Percentiles rank a stretch among this genome's conserved stretches.
phyloP scores from a whole-genome alignment of 371 early-diverging fungal genomes.

The Smittium culicis region DNA sequence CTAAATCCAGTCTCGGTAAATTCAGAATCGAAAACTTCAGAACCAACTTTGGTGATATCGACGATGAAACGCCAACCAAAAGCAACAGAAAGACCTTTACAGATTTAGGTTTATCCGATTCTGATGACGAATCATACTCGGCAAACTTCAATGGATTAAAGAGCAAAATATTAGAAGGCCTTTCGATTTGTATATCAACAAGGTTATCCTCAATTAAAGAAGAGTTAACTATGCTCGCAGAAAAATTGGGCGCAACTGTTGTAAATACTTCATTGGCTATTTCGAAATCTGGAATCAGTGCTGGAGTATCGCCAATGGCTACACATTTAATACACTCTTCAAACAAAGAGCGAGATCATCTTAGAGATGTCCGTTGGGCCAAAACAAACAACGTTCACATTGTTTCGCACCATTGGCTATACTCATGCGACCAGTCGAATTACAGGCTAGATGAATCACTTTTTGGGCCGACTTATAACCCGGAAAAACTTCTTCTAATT shows the following conservation, averaged over 20 bases:
- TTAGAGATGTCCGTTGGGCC: conserved; percentile 21
- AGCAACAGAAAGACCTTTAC: background rate
- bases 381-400: conserved; percentile 13
- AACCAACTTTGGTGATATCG: background rate
- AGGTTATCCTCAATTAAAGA: conserved; percentile 20
- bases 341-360: conserved; percentile 22
- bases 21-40: background rate
- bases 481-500: conserved; percentile 22
- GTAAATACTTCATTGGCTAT: conserved; percentile 14
- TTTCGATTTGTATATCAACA: conserved; percentile 20
- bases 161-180: conserved; percentile 16
- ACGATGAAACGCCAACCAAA: conserved; percentile 9
- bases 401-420: conserved; percentile 33
- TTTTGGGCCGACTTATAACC: conserved; percentile 22
- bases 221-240: conserved; percentile 21
- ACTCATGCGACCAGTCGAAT: conserved; percentile 19
- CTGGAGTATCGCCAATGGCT: conserved; percentile 11
- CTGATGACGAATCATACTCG: background rate
- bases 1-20: background rate
- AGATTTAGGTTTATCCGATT: background rate
- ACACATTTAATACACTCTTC: conserved; percentile 33
- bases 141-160: background rate
- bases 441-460: conserved; percentile 15
- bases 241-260: conserved; percentile 21
- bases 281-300: background rate